phyloP scores from a whole-genome alignment of 768 basidiomycete species.

The Calvatia gigantea region DNA sequence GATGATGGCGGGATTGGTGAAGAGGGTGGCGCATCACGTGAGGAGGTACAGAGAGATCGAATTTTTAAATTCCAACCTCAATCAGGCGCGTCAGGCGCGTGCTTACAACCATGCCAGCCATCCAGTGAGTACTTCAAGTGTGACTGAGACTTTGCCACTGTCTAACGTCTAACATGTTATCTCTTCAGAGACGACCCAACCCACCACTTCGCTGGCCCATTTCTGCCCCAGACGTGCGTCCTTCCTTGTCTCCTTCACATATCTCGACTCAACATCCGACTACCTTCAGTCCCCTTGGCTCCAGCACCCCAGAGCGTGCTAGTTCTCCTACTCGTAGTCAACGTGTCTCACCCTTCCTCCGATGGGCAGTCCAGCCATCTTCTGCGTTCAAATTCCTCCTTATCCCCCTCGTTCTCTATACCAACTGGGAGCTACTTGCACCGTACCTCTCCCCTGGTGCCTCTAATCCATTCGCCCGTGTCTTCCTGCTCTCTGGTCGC shows the following conservation, averaged over 20 bases:
- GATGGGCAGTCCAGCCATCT: constrained; percentile 73
- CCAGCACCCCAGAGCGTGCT: constrained; percentile 31
- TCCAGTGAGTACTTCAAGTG: background rate
- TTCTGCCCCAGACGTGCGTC: constrained; percentile 61
- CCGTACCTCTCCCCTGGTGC: constrained; percentile 42
- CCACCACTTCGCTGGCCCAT: constrained; percentile 62
- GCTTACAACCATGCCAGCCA: background rate
- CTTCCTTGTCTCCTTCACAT: background rate
- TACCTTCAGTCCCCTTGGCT: constrained; percentile 34
- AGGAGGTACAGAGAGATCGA: background rate
- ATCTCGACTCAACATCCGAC: constrained; percentile 16
- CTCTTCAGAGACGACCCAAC: constrained; percentile 44
- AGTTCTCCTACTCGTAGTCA: constrained; percentile 27
- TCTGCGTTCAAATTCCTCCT: constrained; percentile 67
- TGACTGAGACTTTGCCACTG: background rate
- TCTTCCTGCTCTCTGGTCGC: constrained; percentile 73
- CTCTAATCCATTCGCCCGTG: constrained; percentile 68
- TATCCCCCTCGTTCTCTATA: constrained; percentile 55
- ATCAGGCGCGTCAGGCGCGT: background rate
- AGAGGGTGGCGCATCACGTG: background rate
- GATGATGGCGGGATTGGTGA: background rate
- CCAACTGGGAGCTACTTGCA: constrained; percentile 57
- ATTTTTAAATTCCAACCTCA: background rate
- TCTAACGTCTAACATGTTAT: background rate
- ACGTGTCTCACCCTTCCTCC: constrained; percentile 37